Percentiles rank a stretch among this genome's conserved stretches.
phyloP scores from a whole-genome alignment of 495 filamentous ascomycete species.

The Pseudomonodictys pantanalensis region DNA sequence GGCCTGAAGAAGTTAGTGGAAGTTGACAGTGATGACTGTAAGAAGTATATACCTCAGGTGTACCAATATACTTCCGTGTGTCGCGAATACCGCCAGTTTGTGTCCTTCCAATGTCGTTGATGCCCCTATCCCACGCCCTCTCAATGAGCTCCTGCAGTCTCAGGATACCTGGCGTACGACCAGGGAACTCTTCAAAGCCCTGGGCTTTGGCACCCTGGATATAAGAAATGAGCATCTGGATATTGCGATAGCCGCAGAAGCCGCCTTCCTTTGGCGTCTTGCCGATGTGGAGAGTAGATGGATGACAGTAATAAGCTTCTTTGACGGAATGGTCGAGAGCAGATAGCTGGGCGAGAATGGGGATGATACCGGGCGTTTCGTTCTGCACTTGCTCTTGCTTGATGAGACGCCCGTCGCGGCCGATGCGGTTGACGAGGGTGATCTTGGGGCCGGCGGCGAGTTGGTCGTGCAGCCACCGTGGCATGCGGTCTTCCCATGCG shows the following conservation, averaged over 20 bases:
- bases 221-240: constrained; percentile 88
- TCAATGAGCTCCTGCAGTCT: constrained; percentile 88
- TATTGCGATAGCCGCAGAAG: constrained; percentile 98
- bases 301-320: constrained; percentile 76
- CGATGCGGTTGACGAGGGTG: constrained; percentile 55
- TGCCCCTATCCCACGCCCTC: constrained; percentile 81
- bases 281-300: constrained; percentile 72
- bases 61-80: constrained; percentile 94
- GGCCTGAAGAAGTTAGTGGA: constrained; percentile 52
- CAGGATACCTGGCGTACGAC: constrained; percentile 67
- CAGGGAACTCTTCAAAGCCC: constrained; percentile 59
- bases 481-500: constrained; percentile 87
- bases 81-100: constrained; percentile 87
- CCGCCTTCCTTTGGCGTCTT: constrained; percentile 79
- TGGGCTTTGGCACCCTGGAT: constrained; percentile 57
- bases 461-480: constrained; percentile 66
- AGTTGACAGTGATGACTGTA: neutral
- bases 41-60: constrained; percentile 68
- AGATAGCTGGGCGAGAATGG: constrained; percentile 68
- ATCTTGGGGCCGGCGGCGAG: constrained; percentile 63
- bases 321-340: constrained; percentile 61
- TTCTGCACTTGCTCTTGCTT: constrained; percentile 55
- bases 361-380: constrained; percentile 65
- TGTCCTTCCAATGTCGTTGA: constrained; percentile 66
- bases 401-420: constrained; percentile 49